These are phyloP conservation scores for Keithomyces neogunnii DNA, from an alignment of 2,329 filamentous ascomycete genomes.

Conservation along the genomic window DNA sequence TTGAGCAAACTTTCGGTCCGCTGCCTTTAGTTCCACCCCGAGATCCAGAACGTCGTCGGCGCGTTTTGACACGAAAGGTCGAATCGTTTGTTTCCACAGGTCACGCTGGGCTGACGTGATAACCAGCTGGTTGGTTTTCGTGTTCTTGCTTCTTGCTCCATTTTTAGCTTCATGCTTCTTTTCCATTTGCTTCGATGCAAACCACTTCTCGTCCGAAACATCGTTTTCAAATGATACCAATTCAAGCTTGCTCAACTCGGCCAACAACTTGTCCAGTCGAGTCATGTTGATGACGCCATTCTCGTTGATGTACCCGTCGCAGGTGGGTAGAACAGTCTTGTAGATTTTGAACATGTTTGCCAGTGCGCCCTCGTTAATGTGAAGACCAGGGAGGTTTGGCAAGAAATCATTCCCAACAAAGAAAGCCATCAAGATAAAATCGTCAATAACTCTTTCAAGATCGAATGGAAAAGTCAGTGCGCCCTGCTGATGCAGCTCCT, in stretches of 20 bases:
- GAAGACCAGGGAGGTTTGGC: constrained; percentile 88
- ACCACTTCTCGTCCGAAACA: constrained; percentile 82
- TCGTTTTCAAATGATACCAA: constrained; percentile 89
- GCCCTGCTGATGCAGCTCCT: constrained; percentile 73
- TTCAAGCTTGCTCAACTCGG: constrained; percentile 82
- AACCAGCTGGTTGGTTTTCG: constrained; percentile 52
- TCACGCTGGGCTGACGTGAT: constrained; percentile 75
- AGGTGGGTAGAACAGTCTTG: constrained; percentile 78
- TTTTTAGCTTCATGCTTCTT: constrained; percentile 53
- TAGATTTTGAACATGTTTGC: constrained; percentile 97
- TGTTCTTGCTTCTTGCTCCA: constrained; percentile 43
- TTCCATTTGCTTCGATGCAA: constrained; percentile 73
- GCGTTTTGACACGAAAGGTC: constrained; percentile 70
- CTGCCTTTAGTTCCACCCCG: constrained; percentile 62
- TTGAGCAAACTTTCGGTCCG: constrained; percentile 88
- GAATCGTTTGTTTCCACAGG: constrained; percentile 71
- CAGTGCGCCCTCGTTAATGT: constrained; percentile 96
- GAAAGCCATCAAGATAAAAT: constrained; percentile 99
- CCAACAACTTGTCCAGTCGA: constrained; percentile 67
- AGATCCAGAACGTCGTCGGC: constrained; percentile 61
- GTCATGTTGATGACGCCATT: constrained; percentile 83
- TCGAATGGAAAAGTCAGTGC: constrained; percentile 73
- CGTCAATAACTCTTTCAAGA: constrained; percentile 93
- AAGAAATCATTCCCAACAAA: constrained; percentile 99
- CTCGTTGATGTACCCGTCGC: constrained; percentile 94